Base-by-base conservation (phyloP, 768 basidiomycete species). In the Agaricus blazei region DNA sequence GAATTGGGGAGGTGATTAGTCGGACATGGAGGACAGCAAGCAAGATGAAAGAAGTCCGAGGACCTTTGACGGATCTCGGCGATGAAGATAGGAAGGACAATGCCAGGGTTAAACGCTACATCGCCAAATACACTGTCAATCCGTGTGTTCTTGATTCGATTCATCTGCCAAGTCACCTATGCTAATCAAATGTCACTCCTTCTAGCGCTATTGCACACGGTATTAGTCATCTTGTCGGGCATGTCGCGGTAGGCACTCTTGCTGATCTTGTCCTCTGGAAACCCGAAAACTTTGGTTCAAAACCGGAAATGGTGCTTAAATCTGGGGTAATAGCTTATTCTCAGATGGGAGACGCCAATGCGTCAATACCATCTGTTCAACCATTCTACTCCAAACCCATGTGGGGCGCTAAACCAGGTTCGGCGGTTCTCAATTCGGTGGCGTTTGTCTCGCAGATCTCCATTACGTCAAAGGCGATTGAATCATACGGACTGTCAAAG, bases 231-330 rank as follows among this genome's bases (percentile, higher is more conserved):
- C 60, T 90, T 29, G 83, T 98, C 36, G 97, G 97, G 1, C 87
- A 93, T 51, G 72, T 99, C 58, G 83, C 85, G 1, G 76, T 81
- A 3, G 93, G 91, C 15, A 87, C 81, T 27, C 79, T 99, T 45
- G 97, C 96, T 0, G 97, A 99, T 68, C 80, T 99, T 42, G 95
- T 98, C 0, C 76, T 98, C 0, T 99, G 97, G 97, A 88, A 87
- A 70, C 93, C 94, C 0, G 88, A 92, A 66, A 86, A 88, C 66
- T 98, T 98, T 68, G 97, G 96, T 2, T 75, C 87, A 1, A 88
- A 91, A 63, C 96, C 97, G 0, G 90, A 95, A 67, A 88, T 93
- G 88, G 87, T 98, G 42, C 75, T 98, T 60, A 99, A 98, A 69
- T 90, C 90, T 8, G 97, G 97, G 24, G 85, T 97, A 6, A 95